Evolutionary conservation across 2,329 filamentous ascomycete genomes (phyloP), one percentile per base, ranked within the genome.

Genomic region (Claviceps pazoutovae): DNA sequence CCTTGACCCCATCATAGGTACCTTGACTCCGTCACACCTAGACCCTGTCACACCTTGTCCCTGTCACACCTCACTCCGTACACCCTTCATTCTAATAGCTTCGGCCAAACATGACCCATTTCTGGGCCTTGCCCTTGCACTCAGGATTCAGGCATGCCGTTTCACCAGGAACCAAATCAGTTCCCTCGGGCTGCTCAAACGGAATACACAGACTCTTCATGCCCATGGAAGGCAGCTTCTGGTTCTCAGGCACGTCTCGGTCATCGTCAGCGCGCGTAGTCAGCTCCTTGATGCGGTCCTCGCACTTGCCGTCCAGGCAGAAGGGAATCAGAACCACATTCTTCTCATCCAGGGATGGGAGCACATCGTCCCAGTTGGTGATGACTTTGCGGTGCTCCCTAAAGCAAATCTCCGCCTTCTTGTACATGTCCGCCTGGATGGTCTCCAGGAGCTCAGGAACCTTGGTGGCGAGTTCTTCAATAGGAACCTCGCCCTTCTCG

Each of bases 71-170:
- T n/a, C 16, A 5, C 11, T 30, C 23, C 21, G 26, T 37, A 11
- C 6, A n/a, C 16, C 16, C 6, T 30, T 16, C 11, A 8, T 17
- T 45, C 42, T 75, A 81, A 64, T 81, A 82, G 64, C 76, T 84
- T 71, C 85, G 77, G 62, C 91, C 91, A 69, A 96, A 97, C 83
- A 96, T 85, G 68, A 87, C 86, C 85, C 88, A 97, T 62, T 84
- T 79, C 74, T 91, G 81, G 17, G 91, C 91, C 49, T 81, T 71
- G 57, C 74, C 75, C 55, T 74, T 74, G 71, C 91, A 97, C 63
- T 91, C 84, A 43, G 91, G 91, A 75, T 87, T 96, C 61, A 91
- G 75, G 66, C 93, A 98, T 71, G 93, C 90, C 53, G 88, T 95
- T 71, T 87, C 84, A 48, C 87, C 90, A 58, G 80, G 74, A 56